Conservation (phyloP, 2,329 filamentous ascomycete genomes). For the Parascedosporium putredinis region DNA sequence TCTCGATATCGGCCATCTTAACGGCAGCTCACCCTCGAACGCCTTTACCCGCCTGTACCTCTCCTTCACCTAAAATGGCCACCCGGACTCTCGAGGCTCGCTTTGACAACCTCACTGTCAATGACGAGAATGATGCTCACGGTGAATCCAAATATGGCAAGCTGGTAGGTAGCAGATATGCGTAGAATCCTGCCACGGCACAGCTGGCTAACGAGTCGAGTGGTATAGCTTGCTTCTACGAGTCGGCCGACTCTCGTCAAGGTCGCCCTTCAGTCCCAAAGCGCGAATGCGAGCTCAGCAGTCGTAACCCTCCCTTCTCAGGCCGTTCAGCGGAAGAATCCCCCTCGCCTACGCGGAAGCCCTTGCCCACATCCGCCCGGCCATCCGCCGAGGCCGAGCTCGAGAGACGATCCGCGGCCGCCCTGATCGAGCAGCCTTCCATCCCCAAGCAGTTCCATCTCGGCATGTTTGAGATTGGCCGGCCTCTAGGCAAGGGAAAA, state of each 20-base stretch:
- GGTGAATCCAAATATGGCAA: conserved; percentile 6
- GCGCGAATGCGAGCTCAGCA: conserved; percentile 47
- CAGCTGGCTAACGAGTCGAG: neutral
- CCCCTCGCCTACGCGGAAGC: conserved; percentile 43
- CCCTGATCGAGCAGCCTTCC: conserved; percentile 46
- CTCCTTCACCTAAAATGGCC: conserved; percentile 42
- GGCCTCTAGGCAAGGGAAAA: conserved; percentile 77
- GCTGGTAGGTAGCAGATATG: neutral
- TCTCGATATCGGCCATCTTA: too few species aligned
- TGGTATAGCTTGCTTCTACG: conserved; percentile 17
- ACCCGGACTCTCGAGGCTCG: conserved; percentile 72
- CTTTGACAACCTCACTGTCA: conserved; percentile 81
- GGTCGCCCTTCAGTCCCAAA: conserved; percentile 71
- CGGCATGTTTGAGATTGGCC: conserved; percentile 89
- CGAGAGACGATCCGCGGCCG: conserved; percentile 41
- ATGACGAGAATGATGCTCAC: conserved; percentile 69
- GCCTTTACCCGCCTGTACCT: conserved; percentile 2
- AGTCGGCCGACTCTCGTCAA: conserved; percentile 78
- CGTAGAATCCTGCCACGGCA: neutral
- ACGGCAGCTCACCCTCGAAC: neutral
- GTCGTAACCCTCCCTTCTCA: conserved; percentile 51
- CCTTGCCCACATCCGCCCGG: conserved; percentile 27
- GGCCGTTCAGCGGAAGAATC: conserved; percentile 27
- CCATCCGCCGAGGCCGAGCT: conserved; percentile 35
- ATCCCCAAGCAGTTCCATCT: conserved; percentile 64